Evolutionary conservation across 305 asterid genomes (phyloP).

Genomic region (Solanum chacoense): DNA sequence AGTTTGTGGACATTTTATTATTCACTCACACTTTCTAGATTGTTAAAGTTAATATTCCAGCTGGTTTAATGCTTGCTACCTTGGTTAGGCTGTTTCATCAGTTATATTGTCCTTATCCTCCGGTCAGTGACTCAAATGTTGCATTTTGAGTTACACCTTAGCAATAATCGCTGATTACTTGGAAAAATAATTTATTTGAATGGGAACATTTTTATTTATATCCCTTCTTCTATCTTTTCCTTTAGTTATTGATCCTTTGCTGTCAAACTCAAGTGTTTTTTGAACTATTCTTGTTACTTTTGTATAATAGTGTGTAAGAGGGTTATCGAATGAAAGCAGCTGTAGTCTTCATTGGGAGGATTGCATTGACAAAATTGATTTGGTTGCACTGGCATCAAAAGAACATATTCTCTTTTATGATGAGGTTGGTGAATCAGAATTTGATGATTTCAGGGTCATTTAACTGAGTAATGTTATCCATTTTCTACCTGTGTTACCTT

Average conservation of each 20-base stretch:
- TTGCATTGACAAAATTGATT: slow-evolving; percentile 66
- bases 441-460: slow-evolving; percentile 12
- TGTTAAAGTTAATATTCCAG: neutral
- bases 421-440: slow-evolving; percentile 42
- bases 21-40: neutral
- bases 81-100: neutral
- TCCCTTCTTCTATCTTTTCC: neutral
- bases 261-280: neutral
- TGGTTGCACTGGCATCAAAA: slow-evolving; percentile 70
- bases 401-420: slow-evolving; percentile 95
- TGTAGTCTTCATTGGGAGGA: slow-evolving; percentile 59
- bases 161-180: neutral
- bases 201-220: neutral
- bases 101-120: neutral
- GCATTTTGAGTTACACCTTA: neutral
- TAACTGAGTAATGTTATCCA: neutral
- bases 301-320: slow-evolving; percentile 40
- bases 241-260: slow-evolving; percentile 6
- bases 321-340: slow-evolving; percentile 29
- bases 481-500: neutral
- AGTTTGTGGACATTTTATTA: neutral
- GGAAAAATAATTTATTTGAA: neutral
- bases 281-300: slow-evolving; percentile 15
- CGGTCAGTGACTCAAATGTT: neutral
- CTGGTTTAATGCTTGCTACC: neutral